phyloP scores from a whole-genome alignment of 176 grass and related monocot species.

The Elaeis guineensis region DNA sequence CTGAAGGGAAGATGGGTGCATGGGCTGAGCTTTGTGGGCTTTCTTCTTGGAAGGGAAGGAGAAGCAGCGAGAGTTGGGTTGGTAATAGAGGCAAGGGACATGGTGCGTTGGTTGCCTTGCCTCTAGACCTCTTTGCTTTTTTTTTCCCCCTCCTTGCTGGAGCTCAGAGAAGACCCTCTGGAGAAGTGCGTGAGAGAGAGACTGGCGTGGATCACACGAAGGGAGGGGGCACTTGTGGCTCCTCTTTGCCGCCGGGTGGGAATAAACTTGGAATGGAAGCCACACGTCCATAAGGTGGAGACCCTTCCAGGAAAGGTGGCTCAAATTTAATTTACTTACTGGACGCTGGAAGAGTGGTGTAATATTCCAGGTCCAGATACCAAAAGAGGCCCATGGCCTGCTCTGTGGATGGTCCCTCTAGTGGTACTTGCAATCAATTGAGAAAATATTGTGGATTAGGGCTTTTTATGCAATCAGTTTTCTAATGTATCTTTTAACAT shows the following conservation, averaged over 20 bases:
- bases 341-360: no score
- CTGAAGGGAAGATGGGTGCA: constrained; percentile 1
- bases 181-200: background rate
- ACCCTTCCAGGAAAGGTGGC: no score
- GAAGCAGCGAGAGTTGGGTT: constrained; percentile 45
- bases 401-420: no score
- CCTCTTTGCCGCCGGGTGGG: constrained; percentile 26
- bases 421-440: no score
- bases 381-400: no score
- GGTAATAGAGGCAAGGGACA: constrained; percentile 34
- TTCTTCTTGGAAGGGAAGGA: constrained; percentile 26
- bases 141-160: background rate
- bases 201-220: constrained; percentile 10
- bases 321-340: no score
- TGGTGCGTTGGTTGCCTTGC: constrained; percentile 1
- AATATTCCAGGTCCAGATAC: no score
- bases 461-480: no score
- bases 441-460: no score
- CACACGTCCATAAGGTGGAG: constrained; percentile 15
- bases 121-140: background rate
- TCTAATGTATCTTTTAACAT: no score
- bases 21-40: constrained; percentile 4
- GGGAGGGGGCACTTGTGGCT: constrained; percentile 26
- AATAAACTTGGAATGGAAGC: constrained; percentile 22
- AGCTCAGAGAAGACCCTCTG: background rate